phyloP scores from a whole-genome alignment of 2,329 filamentous ascomycete genomes.

The Exophiala spinifera region DNA sequence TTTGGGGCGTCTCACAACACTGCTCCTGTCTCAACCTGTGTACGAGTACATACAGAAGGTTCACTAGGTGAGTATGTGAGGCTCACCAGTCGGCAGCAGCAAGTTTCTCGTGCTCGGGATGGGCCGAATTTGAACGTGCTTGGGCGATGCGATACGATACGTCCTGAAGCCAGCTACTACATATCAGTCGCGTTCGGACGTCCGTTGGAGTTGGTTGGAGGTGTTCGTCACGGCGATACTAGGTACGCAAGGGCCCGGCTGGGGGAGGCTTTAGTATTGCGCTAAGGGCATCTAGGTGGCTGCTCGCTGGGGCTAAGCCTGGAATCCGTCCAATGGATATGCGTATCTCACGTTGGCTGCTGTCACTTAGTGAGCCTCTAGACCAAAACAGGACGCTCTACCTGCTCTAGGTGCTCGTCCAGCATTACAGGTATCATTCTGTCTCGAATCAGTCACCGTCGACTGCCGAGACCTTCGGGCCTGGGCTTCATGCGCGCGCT shows the following conservation, averaged over 20 bases:
- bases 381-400: background rate
- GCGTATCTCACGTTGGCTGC: background rate
- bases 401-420: background rate
- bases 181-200: slow-evolving; percentile 20
- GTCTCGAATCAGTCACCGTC: background rate
- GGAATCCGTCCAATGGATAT: background rate
- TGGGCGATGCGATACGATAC: background rate
- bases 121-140: no score
- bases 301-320: background rate
- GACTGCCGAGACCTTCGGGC: background rate
- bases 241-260: no score
- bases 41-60: no score
- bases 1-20: no score
- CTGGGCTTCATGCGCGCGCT: background rate
- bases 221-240: background rate
- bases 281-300: background rate
- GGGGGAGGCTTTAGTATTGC: background rate
- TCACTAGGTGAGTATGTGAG: no score
- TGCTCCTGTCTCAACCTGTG: no score
- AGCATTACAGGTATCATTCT: background rate
- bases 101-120: no score
- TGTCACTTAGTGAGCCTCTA: background rate
- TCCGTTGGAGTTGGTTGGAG: slow-evolving; percentile 10
- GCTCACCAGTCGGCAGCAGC: no score
- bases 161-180: background rate